Evolutionary conservation across 2,329 filamentous ascomycete genomes (phyloP), one percentile per base, ranked within the genome.

Genomic region (Lizonia empirigonia): DNA sequence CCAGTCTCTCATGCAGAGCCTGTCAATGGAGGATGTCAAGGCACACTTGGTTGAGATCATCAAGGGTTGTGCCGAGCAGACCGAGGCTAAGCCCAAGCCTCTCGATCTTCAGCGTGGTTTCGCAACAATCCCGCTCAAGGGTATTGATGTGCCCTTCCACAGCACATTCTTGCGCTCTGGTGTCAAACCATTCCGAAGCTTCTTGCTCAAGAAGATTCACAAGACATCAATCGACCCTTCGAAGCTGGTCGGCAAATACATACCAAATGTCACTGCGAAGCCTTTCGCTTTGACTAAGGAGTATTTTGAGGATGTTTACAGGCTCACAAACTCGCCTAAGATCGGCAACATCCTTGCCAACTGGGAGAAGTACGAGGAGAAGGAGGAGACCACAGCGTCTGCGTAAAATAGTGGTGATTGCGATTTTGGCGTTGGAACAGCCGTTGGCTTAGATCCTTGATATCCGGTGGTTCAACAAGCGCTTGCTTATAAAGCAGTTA

Each of bases 161-260:
- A 94, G 89, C 65, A 99, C 94, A 15, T 99, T 99, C 83, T 79
- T 99, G 77, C 90, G 95, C 48, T 96, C 91, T 30, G 95, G 94
- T 67, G 94, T 99, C 76, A 99, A 99, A 83, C 94, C 95, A 37
- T 99, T 99, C 91, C 85, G 94, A 62, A 93, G 88, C 35, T 99
- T 99, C 85, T 77, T 99, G 72, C 87, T 97, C 66, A 99, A 97
- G 89, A 99, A 99, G 85, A 97, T 99, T 80, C 91, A 97, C 83
- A 96, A 96, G 85, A 97, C 92, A 19, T 95, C 90, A 45, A 97
- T 99, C 74, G 94, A 99, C 74, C 94, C 94, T 5, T 89, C 90
- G 74, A 97, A 97, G 82, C 79, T 99, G 69, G 84, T 99, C 63
- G 94, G 94, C 69, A 99, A 99, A 79, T 99, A 99, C 79, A 97